Evolutionary conservation across 1,139 yeast genomes (phyloP).

Genomic region (Taphrina wiesneri): DNA sequence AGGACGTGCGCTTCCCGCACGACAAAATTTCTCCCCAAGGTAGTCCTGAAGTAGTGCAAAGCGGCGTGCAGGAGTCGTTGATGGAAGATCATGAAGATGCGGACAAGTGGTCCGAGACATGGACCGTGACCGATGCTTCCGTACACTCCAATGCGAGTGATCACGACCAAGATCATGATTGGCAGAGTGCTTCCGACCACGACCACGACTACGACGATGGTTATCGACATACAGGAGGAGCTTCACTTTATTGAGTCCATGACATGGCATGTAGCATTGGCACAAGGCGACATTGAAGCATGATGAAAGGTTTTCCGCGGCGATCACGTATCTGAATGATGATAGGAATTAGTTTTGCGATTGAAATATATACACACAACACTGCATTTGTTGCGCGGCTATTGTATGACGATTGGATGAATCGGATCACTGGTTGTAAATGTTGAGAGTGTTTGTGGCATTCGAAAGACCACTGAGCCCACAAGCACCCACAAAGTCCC

Average conservation of each 20-base stretch:
- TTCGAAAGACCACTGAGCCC: background rate
- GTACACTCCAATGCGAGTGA: background rate
- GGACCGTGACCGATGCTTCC: conserved; percentile 13
- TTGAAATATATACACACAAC: background rate
- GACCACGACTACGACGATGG: background rate
- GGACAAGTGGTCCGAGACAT: conserved; percentile 9
- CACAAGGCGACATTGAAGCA: too few species aligned
- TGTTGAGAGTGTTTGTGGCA: conserved; percentile 10
- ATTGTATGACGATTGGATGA: too few species aligned
- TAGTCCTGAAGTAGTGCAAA: background rate
- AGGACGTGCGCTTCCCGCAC: background rate
- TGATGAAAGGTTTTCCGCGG: too few species aligned
- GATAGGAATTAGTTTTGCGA: background rate
- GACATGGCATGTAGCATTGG: too few species aligned
- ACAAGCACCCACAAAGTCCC: conserved; percentile 11
- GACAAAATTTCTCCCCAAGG: background rate
- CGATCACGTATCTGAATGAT: too few species aligned
- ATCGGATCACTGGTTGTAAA: background rate
- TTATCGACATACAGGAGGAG: too few species aligned
- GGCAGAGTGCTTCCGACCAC: background rate
- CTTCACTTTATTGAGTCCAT: too few species aligned
- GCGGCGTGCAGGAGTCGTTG: background rate
- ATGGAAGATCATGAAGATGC: background rate
- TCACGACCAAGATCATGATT: background rate
- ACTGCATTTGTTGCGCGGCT: background rate